These are phyloP conservation scores for Oryza australiensis DNA, from an alignment of 176 grass and related monocot genomes.

Conservation along the genomic window DNA sequence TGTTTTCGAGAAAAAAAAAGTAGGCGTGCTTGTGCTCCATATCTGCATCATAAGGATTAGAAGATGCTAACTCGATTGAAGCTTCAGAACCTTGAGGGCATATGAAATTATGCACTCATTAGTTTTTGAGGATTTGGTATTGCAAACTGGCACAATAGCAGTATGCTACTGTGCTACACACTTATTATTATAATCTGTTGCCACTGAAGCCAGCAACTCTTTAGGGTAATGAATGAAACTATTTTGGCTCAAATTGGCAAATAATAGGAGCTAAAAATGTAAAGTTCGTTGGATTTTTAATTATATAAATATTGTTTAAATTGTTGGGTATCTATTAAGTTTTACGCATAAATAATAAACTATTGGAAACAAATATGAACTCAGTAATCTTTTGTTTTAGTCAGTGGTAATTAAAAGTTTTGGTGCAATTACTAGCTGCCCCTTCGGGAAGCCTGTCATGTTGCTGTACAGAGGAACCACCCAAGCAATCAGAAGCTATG, in stretches of 20 bases:
- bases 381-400: conserved; percentile 17
- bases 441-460: conserved; percentile 82
- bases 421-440: conserved; percentile 62
- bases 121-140: not conserved
- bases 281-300: not conserved
- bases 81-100: no score
- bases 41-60: not conserved
- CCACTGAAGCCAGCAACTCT: conserved; percentile 7
- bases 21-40: not conserved
- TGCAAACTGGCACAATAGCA: not conserved
- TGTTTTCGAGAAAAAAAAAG: no score
- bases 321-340: not conserved
- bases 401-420: conserved; percentile 19
- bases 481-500: conserved; percentile 67
- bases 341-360: conserved; percentile 15
- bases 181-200: conserved; percentile 11
- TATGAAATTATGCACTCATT: not conserved
- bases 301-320: conserved; percentile 18
- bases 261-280: not conserved
- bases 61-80: no score
- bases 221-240: not conserved
- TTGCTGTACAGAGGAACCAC: conserved; percentile 73
- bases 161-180: conserved; percentile 9
- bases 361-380: conserved; percentile 13
- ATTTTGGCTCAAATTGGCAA: not conserved